These are phyloP conservation scores for Lepidium campestre DNA, from an alignment of 441 rosid species.

Conservation along the genomic window DNA sequence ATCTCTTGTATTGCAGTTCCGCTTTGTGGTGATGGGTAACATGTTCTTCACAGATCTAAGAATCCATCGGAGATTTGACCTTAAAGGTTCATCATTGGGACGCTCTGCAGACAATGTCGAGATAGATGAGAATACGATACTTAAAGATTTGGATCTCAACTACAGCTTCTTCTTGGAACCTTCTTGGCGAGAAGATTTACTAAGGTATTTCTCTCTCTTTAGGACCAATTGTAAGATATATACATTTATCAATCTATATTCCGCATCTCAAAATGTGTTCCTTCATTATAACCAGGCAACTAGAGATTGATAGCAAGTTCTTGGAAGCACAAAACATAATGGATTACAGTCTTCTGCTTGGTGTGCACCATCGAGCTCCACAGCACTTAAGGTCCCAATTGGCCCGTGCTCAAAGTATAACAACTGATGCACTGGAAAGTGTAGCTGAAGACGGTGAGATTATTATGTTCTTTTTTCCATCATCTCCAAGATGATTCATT, in stretches of 20 bases:
- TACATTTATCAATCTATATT: not conserved
- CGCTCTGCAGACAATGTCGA: constrained; percentile 88
- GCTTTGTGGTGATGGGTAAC: constrained; percentile 99
- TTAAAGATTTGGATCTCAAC: constrained; percentile 91
- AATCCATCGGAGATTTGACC: constrained; percentile 92
- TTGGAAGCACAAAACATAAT: constrained; percentile 81
- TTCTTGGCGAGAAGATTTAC: constrained; percentile 82
- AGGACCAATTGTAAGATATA: not conserved
- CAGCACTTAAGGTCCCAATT: constrained; percentile 58
- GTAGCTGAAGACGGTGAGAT: constrained; percentile 82
- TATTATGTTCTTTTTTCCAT: not conserved
- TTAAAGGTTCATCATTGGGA: constrained; percentile 92
- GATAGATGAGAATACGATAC: constrained; percentile 91
- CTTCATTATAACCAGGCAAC: constrained; percentile 54
- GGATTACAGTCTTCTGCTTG: constrained; percentile 98
- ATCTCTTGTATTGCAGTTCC: constrained; percentile 61
- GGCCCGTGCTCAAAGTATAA: constrained; percentile 38
- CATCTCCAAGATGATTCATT: not conserved
- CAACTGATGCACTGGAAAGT: constrained; percentile 68
- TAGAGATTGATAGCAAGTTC: constrained; percentile 81
- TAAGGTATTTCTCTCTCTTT: constrained; percentile 45
- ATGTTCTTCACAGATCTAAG: constrained; percentile 98
- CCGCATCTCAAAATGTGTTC: not conserved
- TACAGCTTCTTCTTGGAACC: constrained; percentile 81
- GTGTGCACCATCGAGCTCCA: constrained; percentile 99